Evolutionary conservation across 2,329 filamentous ascomycete species (phyloP).

Genomic region (Chrysoporthe deuterocubensis): DNA sequence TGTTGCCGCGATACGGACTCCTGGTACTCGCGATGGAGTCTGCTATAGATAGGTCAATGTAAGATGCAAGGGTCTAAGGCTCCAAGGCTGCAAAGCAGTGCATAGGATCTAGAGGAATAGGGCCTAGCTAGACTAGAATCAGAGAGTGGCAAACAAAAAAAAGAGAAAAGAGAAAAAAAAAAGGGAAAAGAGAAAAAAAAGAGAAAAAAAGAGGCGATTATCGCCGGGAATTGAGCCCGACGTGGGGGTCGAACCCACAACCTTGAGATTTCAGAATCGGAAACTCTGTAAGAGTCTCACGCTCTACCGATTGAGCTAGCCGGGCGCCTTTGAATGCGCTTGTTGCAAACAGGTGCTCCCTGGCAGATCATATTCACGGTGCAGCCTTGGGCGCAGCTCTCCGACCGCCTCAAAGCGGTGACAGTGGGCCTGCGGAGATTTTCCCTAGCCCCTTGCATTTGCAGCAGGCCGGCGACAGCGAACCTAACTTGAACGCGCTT

Average conservation of each 20-base stretch:
- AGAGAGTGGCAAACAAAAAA: too few relatives aligned
- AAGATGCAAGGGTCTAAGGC: too few relatives aligned
- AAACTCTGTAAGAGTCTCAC: conserved; percentile 64
- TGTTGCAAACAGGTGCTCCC: not conserved
- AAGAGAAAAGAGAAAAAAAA: not conserved
- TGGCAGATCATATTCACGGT: not conserved
- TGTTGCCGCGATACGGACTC: too few relatives aligned
- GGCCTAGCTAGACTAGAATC: too few relatives aligned
- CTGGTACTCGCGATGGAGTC: too few relatives aligned
- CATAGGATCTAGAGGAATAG: too few relatives aligned
- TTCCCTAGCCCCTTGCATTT: conserved; percentile 15
- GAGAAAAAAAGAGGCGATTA: not conserved
- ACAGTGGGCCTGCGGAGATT: conserved; percentile 7
- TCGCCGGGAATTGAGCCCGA: conserved; percentile 19
- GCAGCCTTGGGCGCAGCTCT: not conserved
- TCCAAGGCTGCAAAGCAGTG: too few relatives aligned
- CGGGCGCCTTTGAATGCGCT: conserved; percentile 41
- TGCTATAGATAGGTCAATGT: too few relatives aligned
- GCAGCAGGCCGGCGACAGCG: conserved; percentile 15
- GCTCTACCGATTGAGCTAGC: conserved; percentile 75
- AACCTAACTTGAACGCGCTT: conserved; percentile 7
- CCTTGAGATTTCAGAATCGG: conserved; percentile 19
- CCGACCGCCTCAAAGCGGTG: not conserved
- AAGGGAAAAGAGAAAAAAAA: not conserved
- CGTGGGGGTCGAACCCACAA: conserved; percentile 21